Percentiles rank a stretch among this genome's conserved stretches.
phyloP scores from a whole-genome alignment of 2,329 filamentous ascomycete genomes.

The Aureobasidium sp. region DNA sequence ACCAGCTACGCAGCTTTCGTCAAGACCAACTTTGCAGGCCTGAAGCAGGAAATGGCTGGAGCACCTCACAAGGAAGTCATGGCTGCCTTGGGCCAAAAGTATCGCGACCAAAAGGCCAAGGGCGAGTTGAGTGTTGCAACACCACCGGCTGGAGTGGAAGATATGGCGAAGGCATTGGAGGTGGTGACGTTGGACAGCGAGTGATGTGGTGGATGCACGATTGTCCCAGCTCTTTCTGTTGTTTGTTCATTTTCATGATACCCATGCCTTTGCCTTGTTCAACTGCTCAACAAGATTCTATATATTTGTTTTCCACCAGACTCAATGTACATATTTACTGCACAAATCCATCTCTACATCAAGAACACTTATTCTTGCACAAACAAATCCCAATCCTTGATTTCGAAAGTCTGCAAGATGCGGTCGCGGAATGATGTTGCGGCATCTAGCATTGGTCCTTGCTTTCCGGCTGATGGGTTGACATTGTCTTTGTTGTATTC shows the following conservation, averaged over 20 bases:
- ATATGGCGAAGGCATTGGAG: conserved; percentile 17
- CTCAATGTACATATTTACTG: background rate
- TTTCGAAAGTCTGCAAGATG: conserved; percentile 65
- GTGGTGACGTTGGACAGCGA: conserved; percentile 20
- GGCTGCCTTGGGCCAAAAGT: conserved; percentile 56
- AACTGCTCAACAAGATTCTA: background rate
- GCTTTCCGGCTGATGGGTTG: conserved; percentile 55
- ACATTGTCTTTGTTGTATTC: conserved; percentile 67
- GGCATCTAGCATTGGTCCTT: conserved; percentile 57
- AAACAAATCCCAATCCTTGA: conserved; percentile 77
- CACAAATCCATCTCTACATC: background rate
- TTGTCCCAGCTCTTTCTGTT: background rate
- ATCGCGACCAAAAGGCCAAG: conserved; percentile 42
- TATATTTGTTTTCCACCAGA: background rate
- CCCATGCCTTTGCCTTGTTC: background rate
- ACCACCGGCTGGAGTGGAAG: conserved; percentile 15
- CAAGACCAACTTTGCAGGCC: conserved; percentile 57
- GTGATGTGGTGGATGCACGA: conserved; percentile 4
- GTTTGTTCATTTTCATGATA: background rate
- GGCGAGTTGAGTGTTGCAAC: background rate
- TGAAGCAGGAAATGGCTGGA: conserved; percentile 49
- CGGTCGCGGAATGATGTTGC: conserved; percentile 56
- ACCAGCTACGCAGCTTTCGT: conserved; percentile 51
- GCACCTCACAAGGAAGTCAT: conserved; percentile 59
- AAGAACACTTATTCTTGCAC: conserved; percentile 21